Evolutionary conservation across 306 rosid species (phyloP), one percentile per base, ranked within the genome.

Genomic region (Ziziphus jujuba): DNA sequence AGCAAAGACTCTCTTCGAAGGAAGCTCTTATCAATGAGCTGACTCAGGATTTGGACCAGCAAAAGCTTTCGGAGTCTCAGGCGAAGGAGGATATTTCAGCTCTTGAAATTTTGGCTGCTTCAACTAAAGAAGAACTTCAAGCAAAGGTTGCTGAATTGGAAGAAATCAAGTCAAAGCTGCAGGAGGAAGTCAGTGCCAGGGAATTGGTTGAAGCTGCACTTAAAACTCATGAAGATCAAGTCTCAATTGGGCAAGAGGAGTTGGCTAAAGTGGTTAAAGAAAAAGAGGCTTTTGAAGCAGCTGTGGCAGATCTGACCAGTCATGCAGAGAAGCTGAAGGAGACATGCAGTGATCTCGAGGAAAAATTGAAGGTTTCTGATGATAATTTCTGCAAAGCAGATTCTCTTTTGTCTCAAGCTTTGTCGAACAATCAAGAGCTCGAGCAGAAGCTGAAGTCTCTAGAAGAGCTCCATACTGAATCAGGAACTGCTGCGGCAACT

Each of bases 401-500:
- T 82, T 70, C 90, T 73, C 97, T 88, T 59, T 73, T 93, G 73
- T 78, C 96, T 47, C 77, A 88, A 70, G 86, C 89, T 56, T 75
- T 93, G 80, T 83, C 87, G 14, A 88, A 79, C 78, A 87, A 75
- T 55, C 67, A 79, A 2, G 97, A 93, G 80, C 92, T 90, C 56
- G 99, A 90, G 68, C 76, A 77, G 83, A 90, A 85, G 77, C 64
- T 90, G 82, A 90, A 81, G 83, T 83, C 82, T 38, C 69, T 90
- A 75, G 97, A 90, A 70, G 91, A 73, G 15, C 90, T 84, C 31
- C 89, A 90, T 60, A 76, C 7, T 8, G 90, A 89, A 81, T 69
- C 87, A n/a, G 88, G 82, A 72, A 63, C 84, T 65, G 80, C 84
- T 8, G 87, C 87, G 28, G 82, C 83, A 66, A 84, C 85, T 65